These are phyloP conservation scores for Parasitella parasitica DNA, from an alignment of 371 early-diverging fungal species.

Conservation along the genomic window DNA sequence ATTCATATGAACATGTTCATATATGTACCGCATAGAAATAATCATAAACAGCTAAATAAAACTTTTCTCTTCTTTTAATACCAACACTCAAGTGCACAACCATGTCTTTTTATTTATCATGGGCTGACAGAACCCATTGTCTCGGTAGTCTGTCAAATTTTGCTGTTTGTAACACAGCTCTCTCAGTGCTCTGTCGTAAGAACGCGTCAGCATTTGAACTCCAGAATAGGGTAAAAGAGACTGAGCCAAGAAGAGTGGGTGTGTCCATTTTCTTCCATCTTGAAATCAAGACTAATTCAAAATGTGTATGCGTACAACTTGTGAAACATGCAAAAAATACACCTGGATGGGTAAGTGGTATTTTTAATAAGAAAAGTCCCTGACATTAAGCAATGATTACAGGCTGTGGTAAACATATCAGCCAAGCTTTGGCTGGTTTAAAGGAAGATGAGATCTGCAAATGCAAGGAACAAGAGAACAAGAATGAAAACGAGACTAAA, in stretches of 20 bases:
- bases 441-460: conserved; percentile 33
- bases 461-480: conserved; percentile 26
- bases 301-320: conserved; percentile 31
- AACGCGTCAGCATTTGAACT: conserved; percentile 18
- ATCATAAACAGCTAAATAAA: too few relatives aligned
- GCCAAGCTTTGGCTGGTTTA: conserved; percentile 36
- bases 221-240: neutral
- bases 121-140: too few relatives aligned
- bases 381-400: too few relatives aligned
- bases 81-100: too few relatives aligned
- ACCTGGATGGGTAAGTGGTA: conserved; percentile 32
- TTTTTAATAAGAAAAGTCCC: too few relatives aligned
- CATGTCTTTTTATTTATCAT: too few relatives aligned
- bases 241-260: neutral
- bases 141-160: too few relatives aligned
- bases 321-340: conserved; percentile 25
- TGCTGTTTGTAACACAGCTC: neutral
- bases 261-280: neutral
- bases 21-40: too few relatives aligned
- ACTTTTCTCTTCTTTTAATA: too few relatives aligned
- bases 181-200: neutral
- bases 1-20: too few relatives aligned
- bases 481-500: too few relatives aligned
- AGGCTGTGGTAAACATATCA: conserved; percentile 36
- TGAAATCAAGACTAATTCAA: conserved; percentile 1